Base-by-base conservation (phyloP, 345 rosid genomes). In the Combretum micranthum region DNA sequence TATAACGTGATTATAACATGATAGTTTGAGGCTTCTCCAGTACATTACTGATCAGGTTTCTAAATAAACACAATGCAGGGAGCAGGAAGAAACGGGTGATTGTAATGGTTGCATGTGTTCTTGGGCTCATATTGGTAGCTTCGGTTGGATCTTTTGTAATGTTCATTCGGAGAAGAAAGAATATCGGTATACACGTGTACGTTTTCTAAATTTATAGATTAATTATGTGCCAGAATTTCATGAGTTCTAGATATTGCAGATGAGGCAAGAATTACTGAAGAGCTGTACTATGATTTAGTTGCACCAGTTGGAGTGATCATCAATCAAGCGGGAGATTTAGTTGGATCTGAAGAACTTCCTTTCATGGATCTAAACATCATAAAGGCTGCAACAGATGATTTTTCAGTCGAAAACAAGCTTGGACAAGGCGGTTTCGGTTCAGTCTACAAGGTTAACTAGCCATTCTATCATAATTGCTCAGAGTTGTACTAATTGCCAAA, bases 341-440 rank as follows among this genome's bases (percentile, higher is more conserved):
- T 66, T 20, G 37, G 62, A 52, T 57, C 71, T 11, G 63, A 72
- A 55, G 80, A 75, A 32, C 56, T 69, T 58, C 67, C 79, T 20
- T 68, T 76, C 65, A 58, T 72, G 21, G 55, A 72, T 63, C 57
- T 74, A 2, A 13, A 8, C 37, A 20, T 49, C 0, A 32, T 81
- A 47, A 49, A 15, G 37, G 61, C 49, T 9, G 80, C 80, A 14
- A 66, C 83, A 42, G 58, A 65, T 49, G 52, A 71, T 53, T 74
- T 77, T 59, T 68, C 77, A 3, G 53, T 54, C 43, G 26, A 39
- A 19, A 72, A 78, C 44, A 75, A 57, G 72, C 70, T 78, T 1
- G 83, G 77, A 21, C 53, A 72, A 48, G 80, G 75, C 13, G 77
- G 80, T 1, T 78, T 78, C 21, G 80, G 83, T 20, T 42, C 62